These are phyloP conservation scores for Penicillium sp. DNA, from an alignment of 2,329 filamentous ascomycete genomes.

Conservation along the genomic window DNA sequence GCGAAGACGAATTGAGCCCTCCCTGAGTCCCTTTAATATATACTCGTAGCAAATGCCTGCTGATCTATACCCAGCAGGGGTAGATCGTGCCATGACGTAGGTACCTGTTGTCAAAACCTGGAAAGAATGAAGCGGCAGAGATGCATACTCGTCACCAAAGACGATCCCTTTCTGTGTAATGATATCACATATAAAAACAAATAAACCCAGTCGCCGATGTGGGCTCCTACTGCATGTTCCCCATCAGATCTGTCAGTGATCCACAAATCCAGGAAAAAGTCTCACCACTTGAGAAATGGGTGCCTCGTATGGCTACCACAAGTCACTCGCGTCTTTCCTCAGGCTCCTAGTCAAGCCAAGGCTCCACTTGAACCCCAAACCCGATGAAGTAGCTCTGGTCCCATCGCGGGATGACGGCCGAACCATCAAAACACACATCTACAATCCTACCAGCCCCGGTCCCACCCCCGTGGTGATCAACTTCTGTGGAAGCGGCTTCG, in stretches of 20 bases:
- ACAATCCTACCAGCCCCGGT: constrained; percentile 16
- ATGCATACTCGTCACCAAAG: neutral
- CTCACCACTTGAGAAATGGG: constrained; percentile 9
- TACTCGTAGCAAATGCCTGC: neutral
- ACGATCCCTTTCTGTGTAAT: neutral
- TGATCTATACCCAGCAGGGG: constrained; percentile 5
- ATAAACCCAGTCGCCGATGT: neutral
- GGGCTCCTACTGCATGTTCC: neutral
- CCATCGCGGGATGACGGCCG: constrained; percentile 25
- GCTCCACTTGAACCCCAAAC: constrained; percentile 18
- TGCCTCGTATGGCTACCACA: constrained; percentile 14
- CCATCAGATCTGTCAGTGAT: neutral
- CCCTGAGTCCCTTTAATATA: neutral
- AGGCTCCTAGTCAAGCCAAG: constrained; percentile 18
- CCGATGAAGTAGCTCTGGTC: constrained; percentile 24
- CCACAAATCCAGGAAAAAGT: neutral
- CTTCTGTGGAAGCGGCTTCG: constrained; percentile 34
- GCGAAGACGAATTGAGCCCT: no score
- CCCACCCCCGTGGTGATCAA: constrained; percentile 30
- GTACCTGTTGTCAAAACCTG: neutral
- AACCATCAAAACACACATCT: constrained; percentile 31
- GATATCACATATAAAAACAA: neutral
- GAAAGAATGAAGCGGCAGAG: neutral
- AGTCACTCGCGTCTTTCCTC: constrained; percentile 17
- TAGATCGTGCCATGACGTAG: constrained; percentile 9